Base-by-base conservation (phyloP, 2,329 filamentous ascomycete species). In the Coniochaeta sp. region DNA sequence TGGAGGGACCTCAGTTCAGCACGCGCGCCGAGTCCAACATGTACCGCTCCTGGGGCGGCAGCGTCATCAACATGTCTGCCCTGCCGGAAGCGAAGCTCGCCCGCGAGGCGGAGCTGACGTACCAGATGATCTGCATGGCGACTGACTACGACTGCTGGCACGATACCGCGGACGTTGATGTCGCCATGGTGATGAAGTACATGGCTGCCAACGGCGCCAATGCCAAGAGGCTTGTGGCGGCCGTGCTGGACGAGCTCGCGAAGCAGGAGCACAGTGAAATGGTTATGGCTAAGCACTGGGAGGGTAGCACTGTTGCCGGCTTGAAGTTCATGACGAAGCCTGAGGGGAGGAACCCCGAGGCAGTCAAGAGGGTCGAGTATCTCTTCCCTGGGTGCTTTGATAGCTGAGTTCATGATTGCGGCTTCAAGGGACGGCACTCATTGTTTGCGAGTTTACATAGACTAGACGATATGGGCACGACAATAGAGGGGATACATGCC, bases 81-180 rank as follows among this genome's bases (percentile, higher is more conserved):
- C 83, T 99, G 17, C 95, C 95, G 22, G 95, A 99, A 78, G 90
- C 93, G 57, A 99, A 99, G 81, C 87, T 99, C 22, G 95, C 95
- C 10, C 88, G 91, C 59, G 95, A 99, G 79, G 95, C 95, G 26
- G 95, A 99, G 80, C 89, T 99, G 68, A 89, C 89, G 38, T 98
- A 98, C 76, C 92, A 96, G 79, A 96, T 97, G 85, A 96, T 99
- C 70, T 96, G 93, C 81, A 99, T 99, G 95, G 91, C 91, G 36
- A 99, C 95, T 30, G 95, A 99, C 79, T 99, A 99, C 75, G 95
- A 99, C 80, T 98, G 93, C 85, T 99, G 95, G 95, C 89, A 93
- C 72, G 86, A 84, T 22, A 84, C 83, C 56, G 89, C 86, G 61
- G 90, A 90, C 65, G 95, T 99, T 63, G 93, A 92, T 63, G 95